A percentile compares a stretch with the other conserved stretches of the same genome.
Evolutionary conservation across 768 basidiomycete genomes (phyloP).

Genomic region (Lentinula detonsa): DNA sequence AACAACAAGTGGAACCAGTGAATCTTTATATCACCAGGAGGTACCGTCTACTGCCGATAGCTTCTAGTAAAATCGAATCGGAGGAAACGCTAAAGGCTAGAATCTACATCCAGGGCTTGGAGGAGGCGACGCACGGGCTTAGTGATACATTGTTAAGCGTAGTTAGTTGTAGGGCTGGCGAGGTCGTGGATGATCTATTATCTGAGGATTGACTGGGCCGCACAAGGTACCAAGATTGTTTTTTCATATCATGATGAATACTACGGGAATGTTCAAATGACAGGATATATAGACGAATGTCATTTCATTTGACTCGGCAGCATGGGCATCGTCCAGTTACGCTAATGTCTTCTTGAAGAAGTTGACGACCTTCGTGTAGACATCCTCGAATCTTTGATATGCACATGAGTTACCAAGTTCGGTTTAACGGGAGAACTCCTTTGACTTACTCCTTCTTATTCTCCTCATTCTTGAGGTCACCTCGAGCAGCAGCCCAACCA

Average conservation of each 20-base stretch:
- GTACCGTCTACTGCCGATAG: conserved; percentile 32
- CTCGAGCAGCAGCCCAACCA: conserved; percentile 62
- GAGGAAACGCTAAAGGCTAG: conserved; percentile 14
- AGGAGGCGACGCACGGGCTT: conserved; percentile 33
- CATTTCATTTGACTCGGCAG: neutral
- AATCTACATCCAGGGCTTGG: conserved; percentile 30
- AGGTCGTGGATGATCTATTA: conserved; percentile 31
- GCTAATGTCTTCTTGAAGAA: conserved; percentile 37
- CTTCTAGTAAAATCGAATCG: neutral
- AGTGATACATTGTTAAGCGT: conserved; percentile 44
- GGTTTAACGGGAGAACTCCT: neutral
- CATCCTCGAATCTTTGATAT: conserved; percentile 38
- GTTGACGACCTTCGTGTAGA: conserved; percentile 44
- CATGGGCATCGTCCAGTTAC: neutral
- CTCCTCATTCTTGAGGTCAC: conserved; percentile 46
- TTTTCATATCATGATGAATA: neutral
- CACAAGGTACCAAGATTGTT: neutral
- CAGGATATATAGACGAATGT: neutral
- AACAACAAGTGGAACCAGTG: conserved; percentile 11
- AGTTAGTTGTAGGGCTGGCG: conserved; percentile 35
- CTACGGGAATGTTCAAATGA: neutral
- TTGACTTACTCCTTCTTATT: conserved; percentile 47
- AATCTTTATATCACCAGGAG: conserved; percentile 31
- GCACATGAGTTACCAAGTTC: neutral
- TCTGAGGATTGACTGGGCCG: neutral